phyloP scores from a whole-genome alignment of 2,329 filamentous ascomycete genomes.

The Fusarium nygamai region DNA sequence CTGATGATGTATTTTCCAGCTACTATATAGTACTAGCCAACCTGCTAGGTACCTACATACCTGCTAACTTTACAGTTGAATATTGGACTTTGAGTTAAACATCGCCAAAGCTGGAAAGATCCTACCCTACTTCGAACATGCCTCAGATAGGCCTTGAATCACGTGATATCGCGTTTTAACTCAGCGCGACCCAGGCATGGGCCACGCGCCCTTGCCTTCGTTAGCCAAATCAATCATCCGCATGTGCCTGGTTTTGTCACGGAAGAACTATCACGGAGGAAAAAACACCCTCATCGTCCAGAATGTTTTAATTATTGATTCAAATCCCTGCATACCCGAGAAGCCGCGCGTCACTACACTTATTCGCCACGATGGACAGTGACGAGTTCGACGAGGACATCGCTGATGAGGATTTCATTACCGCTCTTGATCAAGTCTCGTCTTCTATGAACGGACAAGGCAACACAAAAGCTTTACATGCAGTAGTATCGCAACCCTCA shows the following conservation, averaged over 20 bases:
- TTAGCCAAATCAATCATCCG: background rate
- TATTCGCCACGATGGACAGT: slow-evolving; percentile 56
- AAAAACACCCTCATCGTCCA: background rate
- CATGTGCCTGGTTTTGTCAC: background rate
- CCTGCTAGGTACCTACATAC: background rate
- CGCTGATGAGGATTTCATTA: slow-evolving; percentile 72
- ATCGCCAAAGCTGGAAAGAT: background rate
- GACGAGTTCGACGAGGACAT: slow-evolving; percentile 73
- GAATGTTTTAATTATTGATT: slow-evolving; percentile 12
- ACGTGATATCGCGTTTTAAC: slow-evolving; percentile 44
- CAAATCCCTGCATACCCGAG: background rate
- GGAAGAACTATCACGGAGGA: background rate
- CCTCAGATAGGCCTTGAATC: background rate
- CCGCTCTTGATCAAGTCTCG: slow-evolving; percentile 64
- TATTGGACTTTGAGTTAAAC: background rate
- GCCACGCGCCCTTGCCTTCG: slow-evolving; percentile 17
- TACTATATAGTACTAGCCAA: background rate
- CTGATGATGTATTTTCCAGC: background rate
- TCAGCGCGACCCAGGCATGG: background rate
- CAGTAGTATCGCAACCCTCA: background rate
- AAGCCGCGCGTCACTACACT: background rate
- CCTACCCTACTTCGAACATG: background rate
- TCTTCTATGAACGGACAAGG: slow-evolving; percentile 42
- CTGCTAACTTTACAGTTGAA: background rate
- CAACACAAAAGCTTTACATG: slow-evolving; percentile 3